Evolutionary conservation across 169 alveolate genomes (phyloP).

Genomic region (Hepatocystis sp.): DNA sequence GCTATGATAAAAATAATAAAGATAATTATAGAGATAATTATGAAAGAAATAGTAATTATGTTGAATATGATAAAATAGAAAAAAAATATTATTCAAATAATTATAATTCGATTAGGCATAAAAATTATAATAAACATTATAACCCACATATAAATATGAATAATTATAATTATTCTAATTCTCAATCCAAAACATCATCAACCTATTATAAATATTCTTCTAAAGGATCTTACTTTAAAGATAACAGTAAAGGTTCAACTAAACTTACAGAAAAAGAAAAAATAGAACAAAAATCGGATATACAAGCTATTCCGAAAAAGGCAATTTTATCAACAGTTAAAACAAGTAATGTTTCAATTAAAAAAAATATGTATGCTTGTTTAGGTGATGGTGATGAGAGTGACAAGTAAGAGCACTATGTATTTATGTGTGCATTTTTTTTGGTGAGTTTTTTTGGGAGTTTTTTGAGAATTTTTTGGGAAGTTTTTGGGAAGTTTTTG

Average conservation of each 20-base stretch:
- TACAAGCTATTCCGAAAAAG: conserved; percentile 52
- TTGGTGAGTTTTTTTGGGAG: no score
- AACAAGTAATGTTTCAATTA: conserved; percentile 58
- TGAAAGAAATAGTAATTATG: conserved; percentile 33
- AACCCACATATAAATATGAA: conserved; percentile 26
- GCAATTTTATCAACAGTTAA: conserved; percentile 70
- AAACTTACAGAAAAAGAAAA: conserved; percentile 54
- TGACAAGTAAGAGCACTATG: conserved; percentile 37
- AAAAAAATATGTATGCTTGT: conserved; percentile 64
- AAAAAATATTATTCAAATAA: conserved; percentile 56
- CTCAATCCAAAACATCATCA: conserved; percentile 24
- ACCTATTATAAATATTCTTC: conserved; percentile 46
- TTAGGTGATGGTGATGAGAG: conserved; percentile 71
- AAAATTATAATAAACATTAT: conserved; percentile 41
- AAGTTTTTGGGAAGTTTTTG: no score
- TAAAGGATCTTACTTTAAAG: conserved; percentile 26
- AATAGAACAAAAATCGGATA: conserved; percentile 29
- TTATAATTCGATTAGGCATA: conserved; percentile 54
- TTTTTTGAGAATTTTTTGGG: no score
- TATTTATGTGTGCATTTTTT: background rate
- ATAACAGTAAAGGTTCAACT: background rate
- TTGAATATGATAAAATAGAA: conserved; percentile 68
- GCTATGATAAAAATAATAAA: conserved; percentile 24
- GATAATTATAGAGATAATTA: conserved; percentile 33
- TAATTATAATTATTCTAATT: conserved; percentile 35